phyloP scores from a whole-genome alignment of 2,329 filamentous ascomycete genomes.

The Fusarium subglutinans region DNA sequence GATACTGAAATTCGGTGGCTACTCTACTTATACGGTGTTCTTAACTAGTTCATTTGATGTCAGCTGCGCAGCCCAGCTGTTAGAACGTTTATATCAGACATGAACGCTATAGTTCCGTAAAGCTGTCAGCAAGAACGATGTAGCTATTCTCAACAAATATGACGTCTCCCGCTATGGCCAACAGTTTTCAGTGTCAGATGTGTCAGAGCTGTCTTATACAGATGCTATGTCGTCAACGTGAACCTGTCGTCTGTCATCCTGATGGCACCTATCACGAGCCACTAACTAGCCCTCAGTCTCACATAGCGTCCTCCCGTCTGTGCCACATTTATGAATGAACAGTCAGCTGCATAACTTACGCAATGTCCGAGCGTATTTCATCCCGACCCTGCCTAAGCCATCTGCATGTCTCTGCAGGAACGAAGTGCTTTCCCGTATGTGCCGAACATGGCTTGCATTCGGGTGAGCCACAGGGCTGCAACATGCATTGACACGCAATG shows the following conservation, averaged over 20 bases:
- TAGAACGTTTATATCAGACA: neutral
- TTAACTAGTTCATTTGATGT: neutral
- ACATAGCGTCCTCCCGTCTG: neutral
- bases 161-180: rapidly evolving
- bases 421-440: neutral
- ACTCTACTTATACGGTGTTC: too few relatives aligned
- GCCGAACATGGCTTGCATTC: neutral
- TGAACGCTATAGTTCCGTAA: neutral
- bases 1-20: neutral
- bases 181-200: too few relatives aligned
- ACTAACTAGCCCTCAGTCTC: neutral
- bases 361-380: neutral
- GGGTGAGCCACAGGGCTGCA: neutral
- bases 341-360: neutral
- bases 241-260: neutral
- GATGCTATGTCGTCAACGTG: neutral
- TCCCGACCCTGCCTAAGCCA: neutral
- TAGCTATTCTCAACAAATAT: neutral
- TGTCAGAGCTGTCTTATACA: neutral
- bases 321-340: neutral
- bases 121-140: neutral
- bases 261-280: neutral
- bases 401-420: neutral
- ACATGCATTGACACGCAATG: neutral
- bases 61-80: neutral